A percentile compares a stretch with the other conserved stretches of the same genome.
Evolutionary conservation across 306 rosid species (phyloP).

Genomic region (cucumber (Cucumis sativus)): DNA sequence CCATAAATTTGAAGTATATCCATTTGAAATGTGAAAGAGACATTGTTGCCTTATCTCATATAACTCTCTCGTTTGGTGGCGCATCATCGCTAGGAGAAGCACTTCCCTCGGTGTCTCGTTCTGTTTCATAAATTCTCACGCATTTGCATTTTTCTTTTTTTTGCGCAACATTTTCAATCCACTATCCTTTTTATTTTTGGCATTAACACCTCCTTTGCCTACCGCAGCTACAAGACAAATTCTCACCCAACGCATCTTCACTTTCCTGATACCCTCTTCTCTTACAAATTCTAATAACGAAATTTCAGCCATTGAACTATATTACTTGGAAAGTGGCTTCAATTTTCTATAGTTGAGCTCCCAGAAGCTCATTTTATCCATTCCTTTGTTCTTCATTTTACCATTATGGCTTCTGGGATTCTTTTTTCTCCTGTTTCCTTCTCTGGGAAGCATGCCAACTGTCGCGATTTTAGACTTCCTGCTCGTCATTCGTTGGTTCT

Average conservation of each 20-base stretch:
- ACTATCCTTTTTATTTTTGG: neutral
- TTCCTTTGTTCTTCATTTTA: neutral
- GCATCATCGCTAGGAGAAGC: conserved; percentile 5
- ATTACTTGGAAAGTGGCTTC: neutral
- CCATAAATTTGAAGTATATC: too few relatives aligned
- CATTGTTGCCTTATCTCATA: neutral
- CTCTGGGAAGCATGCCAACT: conserved; percentile 20
- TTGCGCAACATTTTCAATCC: neutral
- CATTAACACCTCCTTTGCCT: neutral
- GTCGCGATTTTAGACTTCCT: conserved; percentile 14
- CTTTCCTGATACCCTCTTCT: conserved; percentile 29
- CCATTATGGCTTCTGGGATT: conserved; percentile 52
- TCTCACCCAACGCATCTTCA: conserved; percentile 43
- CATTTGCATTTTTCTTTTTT: neutral
- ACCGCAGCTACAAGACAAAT: conserved; percentile 42
- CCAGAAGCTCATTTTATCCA: neutral
- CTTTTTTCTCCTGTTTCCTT: conserved; percentile 41
- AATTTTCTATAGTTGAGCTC: neutral
- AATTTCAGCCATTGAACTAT: neutral
- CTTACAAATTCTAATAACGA: neutral
- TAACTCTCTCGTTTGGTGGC: neutral
- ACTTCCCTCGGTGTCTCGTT: neutral
- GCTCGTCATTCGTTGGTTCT: conserved; percentile 21
- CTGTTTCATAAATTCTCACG: neutral
- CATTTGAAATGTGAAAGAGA: too few relatives aligned